Evolutionary conservation across 345 rosid genomes (phyloP), one percentile per base, ranked within the genome.

Genomic region (Gossypium sturtianum): DNA sequence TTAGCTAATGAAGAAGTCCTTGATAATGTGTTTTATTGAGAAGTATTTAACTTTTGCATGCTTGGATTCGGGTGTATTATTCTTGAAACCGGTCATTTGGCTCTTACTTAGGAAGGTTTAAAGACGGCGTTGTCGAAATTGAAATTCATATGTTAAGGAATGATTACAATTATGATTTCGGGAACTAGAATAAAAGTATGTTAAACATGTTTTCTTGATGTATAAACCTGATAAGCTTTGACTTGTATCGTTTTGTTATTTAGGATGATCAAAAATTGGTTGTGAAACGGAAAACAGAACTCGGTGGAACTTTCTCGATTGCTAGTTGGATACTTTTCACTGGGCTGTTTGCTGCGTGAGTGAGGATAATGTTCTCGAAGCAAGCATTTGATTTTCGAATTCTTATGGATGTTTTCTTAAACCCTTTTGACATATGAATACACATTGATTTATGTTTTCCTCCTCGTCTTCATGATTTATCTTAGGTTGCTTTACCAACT

Each of bases 281-380:
- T 1, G 87, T 72, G 80, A 95, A 95, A 81, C 82, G 98, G 54
- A 95, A 95, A 86, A 95, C 98, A 0, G 99, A 95, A 75, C 89
- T 95, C 3, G 99, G 99, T 25, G 99, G 98, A 75, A 78, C 90
- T 43, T 90, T 95, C 61, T 95, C 99, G 2, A 88, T 95, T 20
- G 99, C 99, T 64, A 89, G 97, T 87, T 95, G 91, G 90, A 95
- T 93, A 23, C 91, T 95, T 58, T 95, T 95, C 85, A 84, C 83
- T 27, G 99, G 99, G 43, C 79, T 95, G 69, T 89, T 93, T 78
- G 89, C 98, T 70, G 96, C 96, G 98, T 93, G 88, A 91, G 99
- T 93, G 75, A 64, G 44, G 75, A 44, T 76, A 9, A 15, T 25
- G 13, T 78, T 49, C 45, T 54, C 53, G 72, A 74, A 72, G 22